phyloP scores from a whole-genome alignment of 352 stramenopile species.

The Globisporangium ultimum region DNA sequence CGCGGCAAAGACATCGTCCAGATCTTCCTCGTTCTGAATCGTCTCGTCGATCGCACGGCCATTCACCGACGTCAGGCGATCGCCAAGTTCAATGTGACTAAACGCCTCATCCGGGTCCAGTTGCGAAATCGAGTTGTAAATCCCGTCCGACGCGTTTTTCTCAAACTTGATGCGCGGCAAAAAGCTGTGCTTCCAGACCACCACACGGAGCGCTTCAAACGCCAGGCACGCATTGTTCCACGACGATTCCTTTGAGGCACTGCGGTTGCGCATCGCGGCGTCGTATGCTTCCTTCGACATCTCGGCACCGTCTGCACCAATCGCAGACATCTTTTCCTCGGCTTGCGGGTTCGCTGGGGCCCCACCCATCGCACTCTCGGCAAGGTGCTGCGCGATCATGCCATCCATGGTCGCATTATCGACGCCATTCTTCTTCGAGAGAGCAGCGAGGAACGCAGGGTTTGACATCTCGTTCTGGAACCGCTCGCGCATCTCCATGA shows the following conservation, averaged over 20 bases:
- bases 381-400: too few species aligned
- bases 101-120: constrained; percentile 82
- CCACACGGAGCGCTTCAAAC: constrained; percentile 74
- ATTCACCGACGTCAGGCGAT: constrained; percentile 77
- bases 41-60: constrained; percentile 61
- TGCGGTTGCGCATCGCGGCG: constrained; percentile 33
- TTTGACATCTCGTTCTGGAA: constrained; percentile 82
- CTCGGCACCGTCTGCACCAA: constrained; percentile 18
- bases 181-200: constrained; percentile 89
- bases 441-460: constrained; percentile 49
- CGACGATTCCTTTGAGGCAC: constrained; percentile 68
- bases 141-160: constrained; percentile 31
- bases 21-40: constrained; percentile 56
- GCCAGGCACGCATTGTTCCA: constrained; percentile 81
- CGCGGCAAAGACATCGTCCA: constrained; percentile 71
- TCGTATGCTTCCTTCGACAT: constrained; percentile 22
- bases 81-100: constrained; percentile 61
- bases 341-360: constrained; percentile 52
- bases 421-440: constrained; percentile 66
- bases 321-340: constrained; percentile 53
- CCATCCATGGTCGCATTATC: not conserved
- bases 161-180: constrained; percentile 64
- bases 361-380: too few species aligned
- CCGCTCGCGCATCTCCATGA: constrained; percentile 85
- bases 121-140: constrained; percentile 68